A percentile compares a stretch with the other conserved stretches of the same genome.
These are phyloP conservation scores for Aegilops sharonensis DNA, from an alignment of 176 grass and related monocot species.

Conservation along the genomic window DNA sequence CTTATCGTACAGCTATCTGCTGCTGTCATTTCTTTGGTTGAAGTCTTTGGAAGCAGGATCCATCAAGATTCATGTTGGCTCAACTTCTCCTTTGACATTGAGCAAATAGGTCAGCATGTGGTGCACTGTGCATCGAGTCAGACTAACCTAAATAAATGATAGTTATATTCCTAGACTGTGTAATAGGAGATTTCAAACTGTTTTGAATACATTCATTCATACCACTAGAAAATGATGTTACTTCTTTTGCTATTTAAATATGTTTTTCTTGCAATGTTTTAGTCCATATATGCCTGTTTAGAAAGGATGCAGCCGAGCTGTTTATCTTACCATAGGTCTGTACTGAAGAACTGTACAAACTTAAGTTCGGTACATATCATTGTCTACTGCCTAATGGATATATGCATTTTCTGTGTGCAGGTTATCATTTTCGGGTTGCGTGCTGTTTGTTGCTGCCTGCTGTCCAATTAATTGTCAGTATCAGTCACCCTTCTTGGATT, in stretches of 20 bases:
- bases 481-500: constrained; percentile 96
- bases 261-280: constrained; percentile 17
- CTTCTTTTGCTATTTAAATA: neutral
- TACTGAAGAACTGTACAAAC: constrained; percentile 14
- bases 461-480: constrained; percentile 85
- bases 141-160: constrained; percentile 1
- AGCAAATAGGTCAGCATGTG: constrained; percentile 69
- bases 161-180: neutral
- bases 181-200: neutral
- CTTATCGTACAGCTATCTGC: constrained; percentile 70
- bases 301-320: neutral
- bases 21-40: constrained; percentile 75
- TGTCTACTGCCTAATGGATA: constrained; percentile 28
- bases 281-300: neutral
- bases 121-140: constrained; percentile 2
- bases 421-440: constrained; percentile 78
- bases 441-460: constrained; percentile 89
- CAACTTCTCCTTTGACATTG: constrained; percentile 61
- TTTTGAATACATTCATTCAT: constrained; percentile 20
- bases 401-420: constrained; percentile 50
- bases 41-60: constrained; percentile 61
- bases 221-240: neutral
- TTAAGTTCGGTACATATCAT: constrained; percentile 16
- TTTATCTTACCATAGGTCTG: constrained; percentile 8
- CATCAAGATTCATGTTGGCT: constrained; percentile 85